Evolutionary conservation across 257 asterid species (phyloP), one percentile per base, ranked within the genome.

Genomic region (Solanum ossicruentum): DNA sequence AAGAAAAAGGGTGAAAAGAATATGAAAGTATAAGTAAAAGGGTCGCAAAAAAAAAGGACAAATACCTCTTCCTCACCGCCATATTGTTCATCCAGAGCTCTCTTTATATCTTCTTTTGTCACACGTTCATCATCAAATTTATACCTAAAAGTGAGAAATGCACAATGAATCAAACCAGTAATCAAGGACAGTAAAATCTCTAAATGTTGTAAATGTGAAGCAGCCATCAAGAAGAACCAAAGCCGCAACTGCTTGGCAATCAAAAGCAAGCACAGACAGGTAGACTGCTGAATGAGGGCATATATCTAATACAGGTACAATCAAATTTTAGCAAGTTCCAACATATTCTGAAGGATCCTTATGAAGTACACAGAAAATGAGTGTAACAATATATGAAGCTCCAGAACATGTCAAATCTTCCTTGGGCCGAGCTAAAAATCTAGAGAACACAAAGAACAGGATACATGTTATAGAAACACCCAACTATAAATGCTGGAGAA

Each of bases 11-110:
- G 41, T 36, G 41, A 6, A 36, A 36, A 36, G 41, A 36, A 36
- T 36, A 36, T 36, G 41, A 1, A 49, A 23, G 23, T 52, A 77
- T 23, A 77, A 77, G 47, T 16, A 57, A 86, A 55, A 21, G 1
- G 66, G 61, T n/a, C 55, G 49, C 80, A 86, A 86, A 41, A 75
- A 26, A 73, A 58, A 15, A 47, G 67, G 81, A 65, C 36, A 23
- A n/a, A 52, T 86, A 90, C 92, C 91, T 90, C 92, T 90, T 90
- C 92, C 82, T 88, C 92, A 36, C 92, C 92, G 79, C 92, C 92
- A 79, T 85, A 90, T 84, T 90, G 92, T 87, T 90, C 92, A 80
- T 90, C 92, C 84, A 90, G 86, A 32, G 92, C 92, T 73, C 90
- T 87, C 85, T 90, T 90, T 54, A 72, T 57, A 80, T 87, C 92